These are phyloP conservation scores for Mortierella hygrophila DNA, from an alignment of 192 early-diverging fungal genomes.

Conservation along the genomic window DNA sequence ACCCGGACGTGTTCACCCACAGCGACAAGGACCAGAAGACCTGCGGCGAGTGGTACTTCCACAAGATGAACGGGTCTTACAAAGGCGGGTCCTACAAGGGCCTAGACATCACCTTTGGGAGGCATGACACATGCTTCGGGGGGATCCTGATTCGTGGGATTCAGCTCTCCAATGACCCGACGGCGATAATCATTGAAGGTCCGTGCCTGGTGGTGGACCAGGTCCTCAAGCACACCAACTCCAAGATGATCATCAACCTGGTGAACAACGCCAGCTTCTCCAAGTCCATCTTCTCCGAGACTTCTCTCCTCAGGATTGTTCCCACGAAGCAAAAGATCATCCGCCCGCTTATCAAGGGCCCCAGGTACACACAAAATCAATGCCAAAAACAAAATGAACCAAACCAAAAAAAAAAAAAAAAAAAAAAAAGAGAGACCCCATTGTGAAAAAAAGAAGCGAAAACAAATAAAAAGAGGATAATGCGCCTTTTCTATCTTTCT, in stretches of 20 bases:
- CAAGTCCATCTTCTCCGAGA: constrained; percentile 27
- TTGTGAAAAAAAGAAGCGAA: no score
- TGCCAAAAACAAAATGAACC: constrained; percentile 17
- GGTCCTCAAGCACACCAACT: constrained; percentile 34
- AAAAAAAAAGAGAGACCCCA: not conserved
- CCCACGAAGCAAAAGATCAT: constrained; percentile 29
- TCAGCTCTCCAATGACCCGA: constrained; percentile 36
- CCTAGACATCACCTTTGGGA: constrained; percentile 51
- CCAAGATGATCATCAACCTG: constrained; percentile 24
- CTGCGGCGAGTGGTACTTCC: constrained; percentile 48
- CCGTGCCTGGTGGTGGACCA: constrained; percentile 51
- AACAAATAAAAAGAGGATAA: no score
- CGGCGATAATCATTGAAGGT: constrained; percentile 40
- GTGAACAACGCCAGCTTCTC: constrained; percentile 25
- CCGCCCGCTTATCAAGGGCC: constrained; percentile 19
- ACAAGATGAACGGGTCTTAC: constrained; percentile 43
- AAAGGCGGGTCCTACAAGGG: constrained; percentile 52
- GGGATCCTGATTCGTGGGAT: constrained; percentile 50
- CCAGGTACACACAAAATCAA: constrained; percentile 26
- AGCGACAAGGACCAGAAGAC: constrained; percentile 40
- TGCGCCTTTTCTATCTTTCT: no score
- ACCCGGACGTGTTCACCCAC: constrained; percentile 43
- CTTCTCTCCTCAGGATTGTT: constrained; percentile 30
- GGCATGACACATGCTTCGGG: constrained; percentile 29
- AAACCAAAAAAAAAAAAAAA: constrained; percentile 1